Percentiles rank a stretch among this genome's conserved stretches.
Evolutionary conservation across 306 rosid species (phyloP).

Genomic region (Quercus bicolor): DNA sequence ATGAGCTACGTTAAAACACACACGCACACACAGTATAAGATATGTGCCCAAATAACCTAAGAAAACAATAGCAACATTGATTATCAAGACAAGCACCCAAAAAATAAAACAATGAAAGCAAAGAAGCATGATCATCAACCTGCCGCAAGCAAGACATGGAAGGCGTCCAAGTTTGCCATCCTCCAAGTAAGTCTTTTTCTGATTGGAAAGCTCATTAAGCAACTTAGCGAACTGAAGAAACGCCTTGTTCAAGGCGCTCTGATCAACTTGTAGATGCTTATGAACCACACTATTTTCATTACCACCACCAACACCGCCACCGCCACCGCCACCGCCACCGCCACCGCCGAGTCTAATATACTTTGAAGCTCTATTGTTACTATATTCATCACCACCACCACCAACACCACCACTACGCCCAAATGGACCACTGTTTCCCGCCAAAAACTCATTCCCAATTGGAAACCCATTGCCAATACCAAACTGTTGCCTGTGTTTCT

Average conservation of each 20-base stretch:
- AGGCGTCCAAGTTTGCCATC: slow-evolving; percentile 74
- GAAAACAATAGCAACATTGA: neutral
- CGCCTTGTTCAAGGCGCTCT: slow-evolving; percentile 59
- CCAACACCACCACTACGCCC: slow-evolving; percentile 28
- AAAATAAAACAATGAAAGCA: too few species aligned
- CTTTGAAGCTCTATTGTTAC: slow-evolving; percentile 45
- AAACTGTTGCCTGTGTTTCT: slow-evolving; percentile 49
- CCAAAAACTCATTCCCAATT: slow-evolving; percentile 34
- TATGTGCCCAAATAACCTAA: neutral
- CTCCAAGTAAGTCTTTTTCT: slow-evolving; percentile 69
- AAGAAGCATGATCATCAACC: slow-evolving; percentile 32
- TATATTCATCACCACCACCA: slow-evolving; percentile 28
- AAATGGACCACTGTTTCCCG: slow-evolving; percentile 47
- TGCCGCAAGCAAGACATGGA: slow-evolving; percentile 81
- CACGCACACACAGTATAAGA: neutral
- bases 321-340: slow-evolving; percentile 34
- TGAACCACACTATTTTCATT: slow-evolving; percentile 25
- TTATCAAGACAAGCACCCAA: neutral
- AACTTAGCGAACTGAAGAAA: slow-evolving; percentile 61
- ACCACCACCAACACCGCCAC: too few species aligned
- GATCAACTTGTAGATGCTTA: slow-evolving; percentile 66
- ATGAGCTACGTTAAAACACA: too few species aligned
- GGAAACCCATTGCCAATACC: slow-evolving; percentile 51
- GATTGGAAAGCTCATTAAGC: slow-evolving; percentile 54
- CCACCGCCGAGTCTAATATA: slow-evolving; percentile 46